These are phyloP conservation scores for Eutypella sp. DNA, from an alignment of 2,329 filamentous ascomycete species.

Conservation along the genomic window DNA sequence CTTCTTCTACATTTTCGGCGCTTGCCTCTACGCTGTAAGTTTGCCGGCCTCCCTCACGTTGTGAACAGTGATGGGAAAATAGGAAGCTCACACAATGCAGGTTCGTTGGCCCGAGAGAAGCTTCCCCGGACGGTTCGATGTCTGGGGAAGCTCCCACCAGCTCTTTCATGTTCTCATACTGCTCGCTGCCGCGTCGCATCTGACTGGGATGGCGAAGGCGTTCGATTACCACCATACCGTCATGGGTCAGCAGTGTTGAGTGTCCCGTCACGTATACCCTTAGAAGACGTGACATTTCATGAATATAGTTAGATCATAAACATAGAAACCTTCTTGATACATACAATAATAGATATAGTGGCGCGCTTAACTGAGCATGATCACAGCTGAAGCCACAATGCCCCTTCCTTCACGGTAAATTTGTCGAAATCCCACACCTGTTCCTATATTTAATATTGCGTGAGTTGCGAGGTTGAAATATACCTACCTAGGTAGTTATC, in stretches of 20 bases:
- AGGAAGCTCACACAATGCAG: slow-evolving; percentile 31
- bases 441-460: too few relatives aligned
- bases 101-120: slow-evolving; percentile 77
- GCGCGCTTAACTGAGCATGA: too few relatives aligned
- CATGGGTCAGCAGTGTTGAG: slow-evolving; percentile 48
- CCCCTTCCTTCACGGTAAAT: too few relatives aligned
- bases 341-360: too few relatives aligned
- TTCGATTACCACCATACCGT: slow-evolving; percentile 78
- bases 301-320: too few relatives aligned
- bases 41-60: too few relatives aligned
- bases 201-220: slow-evolving; percentile 74
- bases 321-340: too few relatives aligned
- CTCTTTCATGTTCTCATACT: slow-evolving; percentile 92
- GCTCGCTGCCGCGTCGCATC: slow-evolving; percentile 73
- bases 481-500: too few relatives aligned
- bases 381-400: too few relatives aligned
- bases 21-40: slow-evolving; percentile 75
- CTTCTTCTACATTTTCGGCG: slow-evolving; percentile 77
- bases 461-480: too few relatives aligned
- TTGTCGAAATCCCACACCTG: too few relatives aligned
- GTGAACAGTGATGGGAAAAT: too few relatives aligned
- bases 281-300: background rate
- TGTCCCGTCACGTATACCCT: background rate
- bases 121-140: slow-evolving; percentile 75
- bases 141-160: slow-evolving; percentile 91